A percentile compares a stretch with the other conserved stretches of the same genome.
These are phyloP conservation scores for Pseudocercospora cruenta DNA, from an alignment of 2,329 filamentous ascomycete genomes.

Conservation along the genomic window DNA sequence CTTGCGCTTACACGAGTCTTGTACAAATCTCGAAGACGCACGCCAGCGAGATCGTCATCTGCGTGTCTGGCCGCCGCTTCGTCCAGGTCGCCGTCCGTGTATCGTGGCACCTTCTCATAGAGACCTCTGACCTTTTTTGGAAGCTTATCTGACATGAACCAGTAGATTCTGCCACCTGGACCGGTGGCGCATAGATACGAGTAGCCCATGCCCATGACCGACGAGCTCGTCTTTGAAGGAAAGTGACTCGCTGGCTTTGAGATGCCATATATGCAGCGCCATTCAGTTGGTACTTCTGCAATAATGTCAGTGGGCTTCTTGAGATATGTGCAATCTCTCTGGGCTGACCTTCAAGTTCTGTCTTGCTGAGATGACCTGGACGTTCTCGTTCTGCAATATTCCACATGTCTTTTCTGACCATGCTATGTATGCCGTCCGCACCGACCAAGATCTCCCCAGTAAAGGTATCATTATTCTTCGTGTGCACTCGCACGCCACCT, in stretches of 20 bases:
- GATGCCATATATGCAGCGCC: slow-evolving; percentile 10
- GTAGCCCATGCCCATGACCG: neutral
- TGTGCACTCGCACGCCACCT: neutral
- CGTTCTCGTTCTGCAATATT: neutral
- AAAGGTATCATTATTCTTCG: neutral
- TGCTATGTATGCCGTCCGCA: slow-evolving; percentile 12
- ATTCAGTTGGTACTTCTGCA: neutral
- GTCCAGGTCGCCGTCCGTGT: neutral
- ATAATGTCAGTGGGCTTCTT: neutral
- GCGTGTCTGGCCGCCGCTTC: neutral
- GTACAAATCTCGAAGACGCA: slow-evolving; percentile 2
- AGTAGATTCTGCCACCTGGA: slow-evolving; percentile 7
- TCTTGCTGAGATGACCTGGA: neutral
- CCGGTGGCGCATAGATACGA: neutral
- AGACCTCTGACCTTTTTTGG: neutral
- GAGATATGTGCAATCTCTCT: too few species aligned
- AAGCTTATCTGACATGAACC: slow-evolving; percentile 10
- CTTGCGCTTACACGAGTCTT: neutral
- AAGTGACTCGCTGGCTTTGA: neutral
- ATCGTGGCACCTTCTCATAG: neutral
- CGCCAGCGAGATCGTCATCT: neutral
- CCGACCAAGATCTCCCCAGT: slow-evolving; percentile 4
- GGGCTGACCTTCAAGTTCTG: neutral
- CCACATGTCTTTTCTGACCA: slow-evolving; percentile 5
- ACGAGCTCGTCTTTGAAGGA: neutral